Evolutionary conservation across 768 basidiomycete species (phyloP).

Genomic region (Boletus rex-veris): DNA sequence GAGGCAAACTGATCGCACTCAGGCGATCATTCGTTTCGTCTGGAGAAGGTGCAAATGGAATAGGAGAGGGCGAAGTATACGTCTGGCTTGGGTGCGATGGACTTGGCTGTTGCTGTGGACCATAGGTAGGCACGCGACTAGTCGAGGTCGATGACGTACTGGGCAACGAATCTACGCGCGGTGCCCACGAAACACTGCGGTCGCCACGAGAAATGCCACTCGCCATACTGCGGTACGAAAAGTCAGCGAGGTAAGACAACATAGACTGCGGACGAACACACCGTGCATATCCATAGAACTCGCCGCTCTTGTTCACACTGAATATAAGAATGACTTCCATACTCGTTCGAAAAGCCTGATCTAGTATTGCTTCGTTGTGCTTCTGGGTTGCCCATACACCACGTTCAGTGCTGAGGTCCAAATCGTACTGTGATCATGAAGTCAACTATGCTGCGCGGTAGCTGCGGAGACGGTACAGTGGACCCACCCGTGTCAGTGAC

Average conservation of each 20-base stretch:
- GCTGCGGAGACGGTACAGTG: background rate
- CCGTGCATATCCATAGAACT: slow-evolving; percentile 92
- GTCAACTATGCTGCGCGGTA: background rate
- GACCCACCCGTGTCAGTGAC: slow-evolving; percentile 70
- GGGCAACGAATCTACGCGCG: slow-evolving; percentile 35
- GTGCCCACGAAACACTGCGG: slow-evolving; percentile 55
- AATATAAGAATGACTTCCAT: slow-evolving; percentile 88
- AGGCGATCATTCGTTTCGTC: background rate
- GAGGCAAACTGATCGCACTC: background rate
- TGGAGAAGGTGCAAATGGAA: slow-evolving; percentile 16
- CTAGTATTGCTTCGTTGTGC: slow-evolving; percentile 88
- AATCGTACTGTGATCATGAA: slow-evolving; percentile 52
- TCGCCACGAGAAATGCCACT: slow-evolving; percentile 56
- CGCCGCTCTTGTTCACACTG: slow-evolving; percentile 89
- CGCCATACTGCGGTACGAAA: slow-evolving; percentile 48
- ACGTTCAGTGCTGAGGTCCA: slow-evolving; percentile 74
- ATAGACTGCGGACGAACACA: slow-evolving; percentile 32
- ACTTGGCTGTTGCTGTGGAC: slow-evolving; percentile 14
- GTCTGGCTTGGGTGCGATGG: slow-evolving; percentile 3
- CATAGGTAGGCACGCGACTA: slow-evolving; percentile 4
- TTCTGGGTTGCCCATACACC: slow-evolving; percentile 90
- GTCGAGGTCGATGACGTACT: slow-evolving; percentile 29
- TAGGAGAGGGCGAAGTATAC: slow-evolving; percentile 40
- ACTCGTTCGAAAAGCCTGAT: slow-evolving; percentile 91
- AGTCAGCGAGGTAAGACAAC: slow-evolving; percentile 1